These are phyloP conservation scores for Onygena corvina DNA, from an alignment of 2,329 filamentous ascomycete species.

Conservation along the genomic window DNA sequence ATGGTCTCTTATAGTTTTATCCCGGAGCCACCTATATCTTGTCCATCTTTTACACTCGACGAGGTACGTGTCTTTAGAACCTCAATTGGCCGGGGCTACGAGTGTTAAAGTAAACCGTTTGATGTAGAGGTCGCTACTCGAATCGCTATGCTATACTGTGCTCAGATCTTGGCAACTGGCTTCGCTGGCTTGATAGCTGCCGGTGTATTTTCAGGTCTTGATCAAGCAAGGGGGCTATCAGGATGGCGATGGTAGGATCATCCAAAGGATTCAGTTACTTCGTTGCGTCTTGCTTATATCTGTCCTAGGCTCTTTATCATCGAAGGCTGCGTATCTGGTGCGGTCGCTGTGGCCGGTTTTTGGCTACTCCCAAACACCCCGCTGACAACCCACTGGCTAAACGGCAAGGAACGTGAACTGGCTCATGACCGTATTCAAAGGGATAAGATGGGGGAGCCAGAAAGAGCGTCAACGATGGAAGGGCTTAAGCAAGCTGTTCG, in stretches of 20 bases:
- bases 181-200: constrained; percentile 17
- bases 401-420: constrained; percentile 27
- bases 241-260: constrained; percentile 42
- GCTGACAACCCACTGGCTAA: constrained; percentile 16
- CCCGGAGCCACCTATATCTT: constrained; percentile 53
- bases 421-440: constrained; percentile 39
- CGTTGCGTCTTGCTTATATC: background rate
- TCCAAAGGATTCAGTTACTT: constrained; percentile 22
- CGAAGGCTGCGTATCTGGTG: constrained; percentile 14
- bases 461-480: constrained; percentile 36
- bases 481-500: constrained; percentile 40
- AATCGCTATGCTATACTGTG: constrained; percentile 16
- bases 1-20: constrained; percentile 36
- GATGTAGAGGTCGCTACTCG: constrained; percentile 22
- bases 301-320: constrained; percentile 17
- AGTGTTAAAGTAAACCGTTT: constrained; percentile 24
- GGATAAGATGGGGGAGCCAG: constrained; percentile 41
- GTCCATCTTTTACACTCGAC: constrained; percentile 55
- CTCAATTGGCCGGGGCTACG: background rate
- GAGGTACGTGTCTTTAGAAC: constrained; percentile 29
- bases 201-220: constrained; percentile 21
- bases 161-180: constrained; percentile 16
- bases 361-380: constrained; percentile 17
- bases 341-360: constrained; percentile 14
- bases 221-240: constrained; percentile 21